A percentile compares a stretch with the other conserved stretches of the same genome.
These are phyloP conservation scores for Globisporangium alternatum DNA, from an alignment of 352 stramenopile species.

Conservation along the genomic window DNA sequence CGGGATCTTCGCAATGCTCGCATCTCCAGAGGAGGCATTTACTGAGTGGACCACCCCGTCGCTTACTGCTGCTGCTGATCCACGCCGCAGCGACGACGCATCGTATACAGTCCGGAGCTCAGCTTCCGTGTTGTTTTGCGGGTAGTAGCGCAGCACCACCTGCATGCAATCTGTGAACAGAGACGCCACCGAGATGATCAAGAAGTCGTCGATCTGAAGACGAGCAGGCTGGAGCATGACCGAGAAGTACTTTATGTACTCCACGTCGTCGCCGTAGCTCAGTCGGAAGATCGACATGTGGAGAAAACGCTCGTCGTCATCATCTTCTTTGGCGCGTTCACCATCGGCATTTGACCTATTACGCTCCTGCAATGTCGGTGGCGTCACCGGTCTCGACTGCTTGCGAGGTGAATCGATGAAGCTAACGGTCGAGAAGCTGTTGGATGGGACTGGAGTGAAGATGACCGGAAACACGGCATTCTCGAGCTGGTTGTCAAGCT, in stretches of 20 bases:
- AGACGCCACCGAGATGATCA: conserved; percentile 43
- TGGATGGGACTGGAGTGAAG: conserved; percentile 68
- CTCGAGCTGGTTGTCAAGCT: conserved; percentile 81
- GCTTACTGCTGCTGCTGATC: not conserved
- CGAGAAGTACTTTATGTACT: conserved; percentile 88
- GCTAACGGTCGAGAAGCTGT: conserved; percentile 16
- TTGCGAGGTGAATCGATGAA: conserved; percentile 23
- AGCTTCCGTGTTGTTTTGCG: not conserved
- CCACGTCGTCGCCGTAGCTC: conserved; percentile 76
- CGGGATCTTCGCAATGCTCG: conserved; percentile 23
- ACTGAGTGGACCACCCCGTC: not conserved
- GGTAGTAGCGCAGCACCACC: conserved; percentile 39
- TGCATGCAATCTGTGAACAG: conserved; percentile 44
- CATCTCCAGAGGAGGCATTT: not conserved
- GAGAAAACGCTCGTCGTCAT: conserved; percentile 47
- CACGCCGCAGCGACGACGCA: not conserved
- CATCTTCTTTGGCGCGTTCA: conserved; percentile 13
- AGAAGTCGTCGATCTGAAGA: conserved; percentile 61
- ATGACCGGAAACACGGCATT: conserved; percentile 79
- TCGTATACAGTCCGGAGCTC: not conserved
- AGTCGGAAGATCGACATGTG: conserved; percentile 79
- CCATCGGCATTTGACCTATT: conserved; percentile 18
- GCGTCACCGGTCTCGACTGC: conserved; percentile 9
- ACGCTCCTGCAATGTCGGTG: conserved; percentile 14
- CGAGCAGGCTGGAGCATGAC: conserved; percentile 73